phyloP scores from a whole-genome alignment of 176 grass and related monocot genomes.

The Thinopyrum elongatum region DNA sequence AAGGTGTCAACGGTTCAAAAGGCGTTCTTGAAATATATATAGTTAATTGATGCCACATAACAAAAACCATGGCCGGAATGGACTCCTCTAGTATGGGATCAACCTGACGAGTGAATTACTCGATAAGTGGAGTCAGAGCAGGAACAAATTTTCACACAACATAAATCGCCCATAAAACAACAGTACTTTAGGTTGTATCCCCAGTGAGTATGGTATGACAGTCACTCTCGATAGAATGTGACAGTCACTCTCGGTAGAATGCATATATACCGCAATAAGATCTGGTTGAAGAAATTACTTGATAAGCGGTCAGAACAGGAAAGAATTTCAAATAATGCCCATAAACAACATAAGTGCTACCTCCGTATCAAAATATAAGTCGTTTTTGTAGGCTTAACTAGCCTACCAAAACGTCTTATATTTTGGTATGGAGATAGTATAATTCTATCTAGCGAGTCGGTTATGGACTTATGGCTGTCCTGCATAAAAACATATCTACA shows the following conservation, averaged over 20 bases:
- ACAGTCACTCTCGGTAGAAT: neutral
- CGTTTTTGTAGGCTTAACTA: no score
- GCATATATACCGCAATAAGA: neutral
- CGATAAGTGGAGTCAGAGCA: neutral
- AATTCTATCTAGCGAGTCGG: neutral
- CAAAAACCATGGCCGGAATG: neutral
- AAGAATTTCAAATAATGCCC: neutral
- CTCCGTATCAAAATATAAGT: no score
- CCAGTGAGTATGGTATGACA: neutral
- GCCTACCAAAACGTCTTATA: no score
- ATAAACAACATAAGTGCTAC: neutral
- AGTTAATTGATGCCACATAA: neutral
- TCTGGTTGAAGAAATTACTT: neutral
- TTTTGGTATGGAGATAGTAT: neutral
- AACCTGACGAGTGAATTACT: neutral
- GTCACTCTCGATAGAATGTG: neutral
- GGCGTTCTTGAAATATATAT: neutral
- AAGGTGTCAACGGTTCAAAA: neutral
- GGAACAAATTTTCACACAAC: neutral
- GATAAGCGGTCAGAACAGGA: neutral
- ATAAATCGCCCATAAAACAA: neutral
- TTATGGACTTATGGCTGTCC: neutral
- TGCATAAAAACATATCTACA: neutral
- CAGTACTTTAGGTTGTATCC: neutral
- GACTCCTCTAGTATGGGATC: neutral